Percentiles rank a stretch among this genome's conserved stretches.
Conservation (phyloP, 805 yeast species). For the Nakazawaea holstii region DNA sequence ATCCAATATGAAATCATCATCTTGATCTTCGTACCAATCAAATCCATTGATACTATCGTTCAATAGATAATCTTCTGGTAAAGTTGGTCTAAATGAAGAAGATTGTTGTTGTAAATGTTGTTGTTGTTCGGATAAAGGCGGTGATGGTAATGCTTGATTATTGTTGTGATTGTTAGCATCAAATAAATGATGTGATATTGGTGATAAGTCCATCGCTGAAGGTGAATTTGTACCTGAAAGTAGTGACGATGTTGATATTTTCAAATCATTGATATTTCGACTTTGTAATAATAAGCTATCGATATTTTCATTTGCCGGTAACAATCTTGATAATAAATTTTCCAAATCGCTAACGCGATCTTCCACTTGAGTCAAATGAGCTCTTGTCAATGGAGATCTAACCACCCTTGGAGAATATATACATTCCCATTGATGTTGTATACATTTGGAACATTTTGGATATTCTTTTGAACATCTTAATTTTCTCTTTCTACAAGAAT, state of each 20-base stretch:
- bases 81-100: slow-evolving; percentile 15
- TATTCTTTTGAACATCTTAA: slow-evolving; percentile 73
- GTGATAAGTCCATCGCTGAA: slow-evolving; percentile 2
- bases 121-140: neutral
- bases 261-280: slow-evolving; percentile 1
- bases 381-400: slow-evolving; percentile 78
- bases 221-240: slow-evolving; percentile 2
- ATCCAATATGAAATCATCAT: slow-evolving; percentile 13
- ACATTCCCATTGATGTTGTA: slow-evolving; percentile 68
- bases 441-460: slow-evolving; percentile 75
- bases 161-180: neutral
- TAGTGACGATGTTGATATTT: neutral
- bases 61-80: slow-evolving; percentile 21
- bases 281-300: slow-evolving; percentile 24
- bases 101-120: neutral
- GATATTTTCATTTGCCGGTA: slow-evolving; percentile 41
- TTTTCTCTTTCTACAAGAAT: slow-evolving; percentile 76
- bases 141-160: neutral
- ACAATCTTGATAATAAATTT: slow-evolving; percentile 31
- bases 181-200: neutral
- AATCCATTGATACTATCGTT: slow-evolving; percentile 38
- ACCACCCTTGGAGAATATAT: slow-evolving; percentile 72
- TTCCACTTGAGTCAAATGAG: slow-evolving; percentile 74
- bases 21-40: slow-evolving; percentile 55
- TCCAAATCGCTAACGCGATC: slow-evolving; percentile 44